Percentiles rank a stretch among this genome's conserved stretches.
Evolutionary conservation across 1,139 yeast genomes (phyloP).

Genomic region (Kurtzmaniella natalensis): DNA sequence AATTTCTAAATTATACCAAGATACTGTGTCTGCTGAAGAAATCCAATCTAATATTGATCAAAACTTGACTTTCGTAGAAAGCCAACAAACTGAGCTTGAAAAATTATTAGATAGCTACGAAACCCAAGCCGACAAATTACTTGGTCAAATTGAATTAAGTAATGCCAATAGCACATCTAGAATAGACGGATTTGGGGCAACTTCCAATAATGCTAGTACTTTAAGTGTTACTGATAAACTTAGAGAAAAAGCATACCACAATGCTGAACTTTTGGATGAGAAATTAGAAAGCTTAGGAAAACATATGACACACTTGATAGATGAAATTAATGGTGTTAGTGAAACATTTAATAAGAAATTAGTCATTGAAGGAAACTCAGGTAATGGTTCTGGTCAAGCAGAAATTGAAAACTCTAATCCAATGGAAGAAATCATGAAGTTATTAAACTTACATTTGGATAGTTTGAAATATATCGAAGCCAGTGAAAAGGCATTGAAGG

Average conservation of each 20-base stretch:
- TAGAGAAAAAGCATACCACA: conserved; percentile 83
- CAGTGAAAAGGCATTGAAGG: conserved; percentile 63
- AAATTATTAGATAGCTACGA: conserved; percentile 80
- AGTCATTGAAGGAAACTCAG: conserved; percentile 2
- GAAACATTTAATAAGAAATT: conserved; percentile 67
- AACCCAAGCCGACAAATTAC: conserved; percentile 66
- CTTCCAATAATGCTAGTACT: conserved; percentile 11
- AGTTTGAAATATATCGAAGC: conserved; percentile 84
- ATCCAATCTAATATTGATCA: conserved; percentile 85
- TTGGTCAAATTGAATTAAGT: conserved; percentile 38
- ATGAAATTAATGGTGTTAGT: conserved; percentile 84
- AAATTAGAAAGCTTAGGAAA: conserved; percentile 74
- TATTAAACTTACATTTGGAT: conserved; percentile 84
- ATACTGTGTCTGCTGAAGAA: conserved; percentile 79
- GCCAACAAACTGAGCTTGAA: conserved; percentile 91
- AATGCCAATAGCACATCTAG: conserved; percentile 8
- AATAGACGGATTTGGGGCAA: conserved; percentile 8
- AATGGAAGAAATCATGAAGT: conserved; percentile 65
- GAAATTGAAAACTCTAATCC: conserved; percentile 30
- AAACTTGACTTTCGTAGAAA: conserved; percentile 76
- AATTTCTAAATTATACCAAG: conserved; percentile 72
- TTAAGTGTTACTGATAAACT: conserved; percentile 67
- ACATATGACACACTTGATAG: conserved; percentile 70
- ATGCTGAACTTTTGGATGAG: conserved; percentile 83
- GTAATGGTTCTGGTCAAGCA: conserved; percentile 19